A percentile compares a stretch with the other conserved stretches of the same genome.
These are phyloP conservation scores for Orbilia brochopaga DNA, from an alignment of 2,329 filamentous ascomycete genomes.

Conservation along the genomic window DNA sequence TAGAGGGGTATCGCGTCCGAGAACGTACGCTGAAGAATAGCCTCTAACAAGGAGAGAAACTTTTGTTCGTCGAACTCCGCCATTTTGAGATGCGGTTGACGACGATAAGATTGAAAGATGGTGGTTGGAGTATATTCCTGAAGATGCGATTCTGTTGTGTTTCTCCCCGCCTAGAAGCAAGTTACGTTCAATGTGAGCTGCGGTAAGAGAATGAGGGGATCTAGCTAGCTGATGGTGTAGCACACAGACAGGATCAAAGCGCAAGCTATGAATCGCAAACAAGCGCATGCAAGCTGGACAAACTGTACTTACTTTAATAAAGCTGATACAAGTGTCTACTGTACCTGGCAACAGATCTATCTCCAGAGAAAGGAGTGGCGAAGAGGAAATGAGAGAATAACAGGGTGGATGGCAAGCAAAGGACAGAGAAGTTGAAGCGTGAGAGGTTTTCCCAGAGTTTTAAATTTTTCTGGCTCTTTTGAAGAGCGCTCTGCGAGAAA, in stretches of 20 bases:
- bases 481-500: constrained; percentile 47
- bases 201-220: constrained; percentile 25
- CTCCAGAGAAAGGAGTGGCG: constrained; percentile 16
- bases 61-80: constrained; percentile 40
- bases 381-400: constrained; percentile 23
- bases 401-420: constrained; percentile 11
- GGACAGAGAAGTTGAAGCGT: constrained; percentile 31
- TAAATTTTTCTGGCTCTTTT: constrained; percentile 37
- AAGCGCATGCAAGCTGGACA: too few species aligned
- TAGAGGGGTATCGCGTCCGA: constrained; percentile 21
- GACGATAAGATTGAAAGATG: constrained; percentile 2
- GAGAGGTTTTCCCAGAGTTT: constrained; percentile 26
- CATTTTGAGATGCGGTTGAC: constrained; percentile 20
- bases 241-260: constrained; percentile 56
- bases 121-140: constrained; percentile 2
- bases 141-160: constrained; percentile 39
- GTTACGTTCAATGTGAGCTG: background rate
- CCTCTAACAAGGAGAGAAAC: constrained; percentile 44
- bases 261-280: background rate
- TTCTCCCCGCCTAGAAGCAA: background rate
- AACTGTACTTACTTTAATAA: constrained; percentile 15
- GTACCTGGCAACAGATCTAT: constrained; percentile 45
- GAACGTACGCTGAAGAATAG: constrained; percentile 46
- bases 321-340: constrained; percentile 40
- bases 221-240: constrained; percentile 47